Base-by-base conservation (phyloP, 179 eudicot genomes). In the Heliamphora pulchella region DNA sequence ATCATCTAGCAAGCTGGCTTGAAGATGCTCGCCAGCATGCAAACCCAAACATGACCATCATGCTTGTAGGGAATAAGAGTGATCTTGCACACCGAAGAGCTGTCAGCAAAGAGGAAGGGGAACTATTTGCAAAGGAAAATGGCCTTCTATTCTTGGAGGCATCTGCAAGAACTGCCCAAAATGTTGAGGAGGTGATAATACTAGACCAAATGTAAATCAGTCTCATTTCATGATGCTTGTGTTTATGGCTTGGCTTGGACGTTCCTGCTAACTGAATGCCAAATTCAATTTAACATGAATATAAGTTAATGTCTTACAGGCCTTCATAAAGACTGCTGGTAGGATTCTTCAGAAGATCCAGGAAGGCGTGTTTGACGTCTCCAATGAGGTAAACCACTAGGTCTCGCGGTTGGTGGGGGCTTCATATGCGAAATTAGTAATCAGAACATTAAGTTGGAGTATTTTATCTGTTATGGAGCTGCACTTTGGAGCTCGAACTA, bases 21-120 rank as follows among this genome's bases (percentile, higher is more conserved):
- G 96, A 93, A 81, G 97, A 93, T 89, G 97, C 96, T 17, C 87
- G 92, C 57, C 94, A 91, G 80, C 97, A 93, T 88, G 97, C 96
- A 53, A 93, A 91, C 82, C 88, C 96, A 59, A 93, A 91, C 85
- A 93, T 93, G 97, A 84, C 94, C 20, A 91, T 93, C 81, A 91
- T 90, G 90, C 96, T 93, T 71, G 83, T 93, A 9, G 97, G 92
- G 51, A 93, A 93, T 78, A 93, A 93, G 80, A 81, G 87, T 79
- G 95, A 93, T 81, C 91, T 91, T 76, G 83, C 93, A 8, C 95
- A 93, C 76, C 82, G 93, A 84, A 91, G 97, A 77, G 95, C 93
- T 79, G 93, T 93, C 63, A 93, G 90, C 83, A 89, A 85, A 77
- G 97, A 93, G 86, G 97, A 93, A 83, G 97, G 96, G 4, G 96